A percentile compares a stretch with the other conserved stretches of the same genome.
These are phyloP conservation scores for Plasmodium yoelii DNA, from an alignment of 169 alveolate species.

Conservation along the genomic window DNA sequence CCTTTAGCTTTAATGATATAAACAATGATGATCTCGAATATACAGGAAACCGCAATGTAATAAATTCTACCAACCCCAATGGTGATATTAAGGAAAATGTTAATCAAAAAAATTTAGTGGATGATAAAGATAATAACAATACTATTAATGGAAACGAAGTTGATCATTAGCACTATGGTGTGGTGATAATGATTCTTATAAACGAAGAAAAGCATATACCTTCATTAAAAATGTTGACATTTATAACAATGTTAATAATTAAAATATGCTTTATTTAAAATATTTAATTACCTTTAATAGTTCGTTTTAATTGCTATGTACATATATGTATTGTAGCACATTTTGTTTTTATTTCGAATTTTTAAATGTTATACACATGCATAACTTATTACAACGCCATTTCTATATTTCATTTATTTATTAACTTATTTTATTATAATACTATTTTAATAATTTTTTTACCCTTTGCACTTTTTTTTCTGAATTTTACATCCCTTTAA, in stretches of 20 bases:
- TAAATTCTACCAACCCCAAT: background rate
- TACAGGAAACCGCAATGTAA: background rate
- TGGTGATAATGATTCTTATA: conserved; percentile 1
- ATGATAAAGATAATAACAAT: background rate
- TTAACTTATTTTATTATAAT: conserved; percentile 3
- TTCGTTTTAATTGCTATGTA: background rate
- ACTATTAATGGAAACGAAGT: background rate
- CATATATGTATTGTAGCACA: background rate
- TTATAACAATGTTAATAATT: background rate
- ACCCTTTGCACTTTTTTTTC: too few species aligned
- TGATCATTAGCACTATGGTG: background rate
- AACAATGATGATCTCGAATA: conserved; percentile 22
- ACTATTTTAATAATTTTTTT: too few species aligned
- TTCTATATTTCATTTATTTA: background rate
- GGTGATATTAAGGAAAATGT: background rate
- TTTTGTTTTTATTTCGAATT: conserved; percentile 7
- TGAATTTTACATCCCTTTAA: too few species aligned
- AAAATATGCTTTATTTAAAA: background rate
- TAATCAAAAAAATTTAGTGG: background rate
- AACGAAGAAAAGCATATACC: background rate
- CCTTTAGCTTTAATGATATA: conserved; percentile 65
- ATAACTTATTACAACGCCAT: background rate
- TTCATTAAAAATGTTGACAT: conserved; percentile 14
- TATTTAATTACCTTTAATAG: conserved; percentile 1
- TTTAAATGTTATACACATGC: conserved; percentile 16